Evolutionary conservation across 2,329 filamentous ascomycete species (phyloP), one percentile per base, ranked within the genome.

Genomic region (Fusarium sarcochroum): DNA sequence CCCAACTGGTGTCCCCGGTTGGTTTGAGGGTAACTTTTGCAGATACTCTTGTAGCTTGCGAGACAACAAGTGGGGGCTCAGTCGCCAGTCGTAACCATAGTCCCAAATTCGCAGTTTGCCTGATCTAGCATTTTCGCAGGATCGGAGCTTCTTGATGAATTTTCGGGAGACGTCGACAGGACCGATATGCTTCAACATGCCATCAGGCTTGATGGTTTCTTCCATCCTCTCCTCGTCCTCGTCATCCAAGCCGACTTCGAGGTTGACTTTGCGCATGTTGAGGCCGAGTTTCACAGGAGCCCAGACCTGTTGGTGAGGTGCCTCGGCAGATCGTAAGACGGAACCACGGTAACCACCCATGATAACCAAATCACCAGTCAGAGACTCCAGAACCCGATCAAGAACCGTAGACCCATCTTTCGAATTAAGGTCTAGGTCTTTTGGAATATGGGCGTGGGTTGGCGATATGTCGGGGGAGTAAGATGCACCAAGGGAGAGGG

Each of bases 41-140:
- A 98, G 82, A 73, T 93, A 97, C 18, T 86, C 80, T 35, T 90
- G 87, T n/a, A 98, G 82, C 63, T 88, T 88, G 45, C 85, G 83
- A 5, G 92, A 94, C 0, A 96, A 85, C 1, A 93, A 82, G 73
- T 91, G 87, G 1, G 95, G 95, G 67, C 93, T 96, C 38, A 98
- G 82, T 17, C 95, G 87, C 95, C 95, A 98, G 79, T 98, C 95
- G 73, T 97, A 98, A 18, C 94, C 94, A 75, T 95, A 98, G 73
- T 98, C 91, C 83, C 94, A 94, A 1, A 97, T 87, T 46, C 93
- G 86, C 7, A 98, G 81, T 66, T 87, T 90, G 9, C 93, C 93
- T 6, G 82, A 85, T 52, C 87, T 86, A 3, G 88, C 89, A 73
- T 97, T 97, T 14, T 93, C 89, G 69, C 88, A 92, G 32, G 90